Base-by-base conservation (phyloP, 2,329 filamentous ascomycete genomes). In the Penicillium sp. region DNA sequence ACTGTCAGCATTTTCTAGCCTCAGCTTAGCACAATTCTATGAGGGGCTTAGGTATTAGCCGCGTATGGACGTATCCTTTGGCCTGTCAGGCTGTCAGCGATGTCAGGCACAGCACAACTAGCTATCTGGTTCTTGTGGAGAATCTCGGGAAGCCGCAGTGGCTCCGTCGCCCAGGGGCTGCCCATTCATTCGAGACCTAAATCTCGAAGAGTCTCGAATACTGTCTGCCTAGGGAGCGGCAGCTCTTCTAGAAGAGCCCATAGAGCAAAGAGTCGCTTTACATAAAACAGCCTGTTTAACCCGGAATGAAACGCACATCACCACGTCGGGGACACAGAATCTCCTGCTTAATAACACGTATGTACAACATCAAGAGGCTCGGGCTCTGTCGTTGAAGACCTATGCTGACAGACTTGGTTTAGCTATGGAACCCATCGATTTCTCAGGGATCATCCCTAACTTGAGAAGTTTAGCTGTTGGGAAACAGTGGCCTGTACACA, bases 151-250 rank as follows among this genome's bases (percentile, higher is more conserved):
- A 30, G 23, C 52, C 45, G 26, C 31, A 44, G 11, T 41, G 38
- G 52, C 46, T 55, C 38, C 38, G 51, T 38, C 19, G 30, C 41
- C 52, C 41, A 46, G 13, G 21, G 29, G 41, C 13, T 21, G 21
- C 5, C 47, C 21, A 49, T 30, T 23, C 21, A 49, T 29, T 29
- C 8, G 15, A 29, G 21, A 29, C 47, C 15, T 31, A 31, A 51
- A 51, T 51, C 49, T 35, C 48, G 48, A 50, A 50, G 26, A 30
- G 48, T 50, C 48, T 50, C 26, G 48, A 50, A 4, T 26, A 26
- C 48, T 30, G 13, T 30, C 23, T 9, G 51, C 15, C 51, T 54
- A 19, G 35, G n/a, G 17, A 53, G 44, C 51, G n/a, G 23, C 51
- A 30, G 15, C 29, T 46, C 5, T 41, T 30, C 29, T 17, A 54